Percentiles rank a stretch among this genome's conserved stretches.
These are phyloP conservation scores for Ophiostoma pallidulum DNA, from an alignment of 2,329 filamentous ascomycete genomes.

Conservation along the genomic window DNA sequence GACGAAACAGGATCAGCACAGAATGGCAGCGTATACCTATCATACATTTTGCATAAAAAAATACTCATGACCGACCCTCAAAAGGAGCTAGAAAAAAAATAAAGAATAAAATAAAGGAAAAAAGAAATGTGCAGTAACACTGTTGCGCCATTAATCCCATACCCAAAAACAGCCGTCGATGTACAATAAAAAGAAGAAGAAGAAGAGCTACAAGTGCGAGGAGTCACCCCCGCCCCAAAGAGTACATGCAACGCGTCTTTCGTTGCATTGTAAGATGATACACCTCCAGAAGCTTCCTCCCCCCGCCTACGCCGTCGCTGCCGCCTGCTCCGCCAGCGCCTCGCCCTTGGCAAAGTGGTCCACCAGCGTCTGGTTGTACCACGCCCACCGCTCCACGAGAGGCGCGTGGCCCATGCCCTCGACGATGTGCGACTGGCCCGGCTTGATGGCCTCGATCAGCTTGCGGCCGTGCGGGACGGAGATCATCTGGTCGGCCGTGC, in stretches of 20 bases:
- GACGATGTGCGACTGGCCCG: conserved; percentile 52
- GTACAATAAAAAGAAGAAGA: no score
- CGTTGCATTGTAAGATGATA: no score
- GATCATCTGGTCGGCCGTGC: conserved; percentile 70
- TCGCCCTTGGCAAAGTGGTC: conserved; percentile 45
- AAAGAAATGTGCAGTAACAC: background rate
- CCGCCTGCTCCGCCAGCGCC: conserved; percentile 27
- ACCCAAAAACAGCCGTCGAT: background rate
- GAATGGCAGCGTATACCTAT: no score
- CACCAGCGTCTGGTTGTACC: conserved; percentile 58
- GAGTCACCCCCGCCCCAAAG: no score
- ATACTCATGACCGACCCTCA: no score
- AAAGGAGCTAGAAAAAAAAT: no score
- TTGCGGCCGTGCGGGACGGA: conserved; percentile 58
- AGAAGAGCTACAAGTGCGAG: no score
- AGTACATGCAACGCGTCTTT: no score
- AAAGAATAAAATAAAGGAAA: background rate
- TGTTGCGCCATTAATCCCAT: background rate
- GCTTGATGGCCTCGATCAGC: conserved; percentile 55
- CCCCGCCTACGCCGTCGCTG: background rate
- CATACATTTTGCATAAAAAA: background rate
- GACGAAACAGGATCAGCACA: no score
- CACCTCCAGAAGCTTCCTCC: no score
- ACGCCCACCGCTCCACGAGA: conserved; percentile 58
- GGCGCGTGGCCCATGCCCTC: conserved; percentile 69